phyloP scores from a whole-genome alignment of 1,284 basidiomycete genomes.

The Cutaneotrichosporon curvatum region DNA sequence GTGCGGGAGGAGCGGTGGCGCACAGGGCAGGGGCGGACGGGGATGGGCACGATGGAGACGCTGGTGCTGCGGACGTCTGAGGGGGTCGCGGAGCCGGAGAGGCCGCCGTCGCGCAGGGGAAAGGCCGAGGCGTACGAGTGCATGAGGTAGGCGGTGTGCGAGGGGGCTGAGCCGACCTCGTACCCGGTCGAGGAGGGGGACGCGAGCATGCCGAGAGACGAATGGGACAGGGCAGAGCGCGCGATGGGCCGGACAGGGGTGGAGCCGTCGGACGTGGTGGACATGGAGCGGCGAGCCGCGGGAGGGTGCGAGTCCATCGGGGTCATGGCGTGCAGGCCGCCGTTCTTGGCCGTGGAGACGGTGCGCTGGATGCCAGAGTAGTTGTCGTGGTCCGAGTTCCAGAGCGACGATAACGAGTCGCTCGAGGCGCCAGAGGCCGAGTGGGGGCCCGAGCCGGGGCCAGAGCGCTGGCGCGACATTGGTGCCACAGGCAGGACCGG shows the following conservation, averaged over 20 bases:
- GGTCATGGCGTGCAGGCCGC: constrained; percentile 26
- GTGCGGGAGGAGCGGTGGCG: constrained; percentile 18
- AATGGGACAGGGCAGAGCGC: constrained; percentile 33
- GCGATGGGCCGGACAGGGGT: constrained; percentile 11
- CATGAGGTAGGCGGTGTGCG: constrained; percentile 30
- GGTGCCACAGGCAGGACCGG: constrained; percentile 2
- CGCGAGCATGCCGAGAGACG: constrained; percentile 24
- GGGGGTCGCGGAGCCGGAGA: constrained; percentile 9
- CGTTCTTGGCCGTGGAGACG: constrained; percentile 12
- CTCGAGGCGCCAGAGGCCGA: constrained; percentile 16
- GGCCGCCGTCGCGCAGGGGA: constrained; percentile 20
- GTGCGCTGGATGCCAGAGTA: constrained; percentile 13
- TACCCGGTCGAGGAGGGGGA: constrained; percentile 14
- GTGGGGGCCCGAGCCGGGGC: constrained; percentile 2
- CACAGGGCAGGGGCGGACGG: constrained; percentile 5
- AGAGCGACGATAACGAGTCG: constrained; percentile 28
- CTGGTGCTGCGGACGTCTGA: constrained; percentile 1
- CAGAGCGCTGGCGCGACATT: constrained; percentile 17
- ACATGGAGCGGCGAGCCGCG: constrained; percentile 12
- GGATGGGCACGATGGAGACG: constrained; percentile 1
- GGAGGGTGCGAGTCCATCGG: constrained; percentile 9
- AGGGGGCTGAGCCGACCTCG: constrained; percentile 34
- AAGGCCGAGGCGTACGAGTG: constrained; percentile 36
- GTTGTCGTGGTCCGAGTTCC: constrained; percentile 20
- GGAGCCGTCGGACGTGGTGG: constrained; percentile 19